phyloP scores from a whole-genome alignment of 331 rosid genomes.

The Malus hybrid region DNA sequence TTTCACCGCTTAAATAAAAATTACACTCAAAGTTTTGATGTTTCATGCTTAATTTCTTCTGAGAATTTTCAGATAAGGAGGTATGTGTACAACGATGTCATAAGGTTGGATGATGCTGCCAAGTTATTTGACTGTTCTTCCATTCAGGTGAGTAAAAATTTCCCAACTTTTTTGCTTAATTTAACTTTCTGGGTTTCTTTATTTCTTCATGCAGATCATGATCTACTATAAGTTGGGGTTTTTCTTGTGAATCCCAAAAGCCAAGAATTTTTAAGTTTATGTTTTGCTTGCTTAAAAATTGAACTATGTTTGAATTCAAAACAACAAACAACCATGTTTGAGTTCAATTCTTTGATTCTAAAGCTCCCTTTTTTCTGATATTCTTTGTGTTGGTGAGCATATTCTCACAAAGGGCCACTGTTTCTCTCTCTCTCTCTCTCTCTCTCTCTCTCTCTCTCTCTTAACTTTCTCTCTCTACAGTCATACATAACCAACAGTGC shows the following conservation, averaged over 20 bases:
- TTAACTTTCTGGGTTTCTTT: not conserved
- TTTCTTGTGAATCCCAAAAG: no score
- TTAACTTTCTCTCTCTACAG: conserved; percentile 21
- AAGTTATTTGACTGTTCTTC: conserved; percentile 64
- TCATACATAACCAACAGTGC: conserved; percentile 83
- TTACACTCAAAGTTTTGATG: not conserved
- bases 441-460: not conserved
- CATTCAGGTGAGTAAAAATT: conserved; percentile 58
- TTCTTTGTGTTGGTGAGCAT: not conserved
- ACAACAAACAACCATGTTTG: not conserved
- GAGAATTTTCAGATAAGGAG: conserved; percentile 58
- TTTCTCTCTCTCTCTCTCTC: no score
- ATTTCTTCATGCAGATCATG: not conserved
- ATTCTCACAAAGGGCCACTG: no score
- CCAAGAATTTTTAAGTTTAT: no score
- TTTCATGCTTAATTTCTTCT: not conserved
- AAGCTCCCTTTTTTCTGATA: not conserved
- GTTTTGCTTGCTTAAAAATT: not conserved
- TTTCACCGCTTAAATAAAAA: not conserved
- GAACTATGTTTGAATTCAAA: not conserved
- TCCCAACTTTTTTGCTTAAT: not conserved
- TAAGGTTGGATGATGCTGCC: conserved; percentile 65
- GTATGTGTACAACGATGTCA: conserved; percentile 72
- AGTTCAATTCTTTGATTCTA: not conserved
- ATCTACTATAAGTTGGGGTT: no score